A percentile compares a stretch with the other conserved stretches of the same genome.
phyloP scores from a whole-genome alignment of 176 grass and related monocot species.

The Zea mays region Zm-B73-REFERENCE-NAM-5.0 NC_050104.1:158491501-158492000 shows the following conservation, averaged over 20 bases:
- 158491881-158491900: slow-evolving; percentile 87
- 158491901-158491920: slow-evolving; percentile 87
- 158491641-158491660: too few relatives aligned
- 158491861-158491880: slow-evolving; percentile 84
- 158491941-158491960: slow-evolving; percentile 96
- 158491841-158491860: slow-evolving; percentile 47
- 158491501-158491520: slow-evolving; percentile 29
- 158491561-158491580: too few relatives aligned
- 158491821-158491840: not conserved
- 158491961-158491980: slow-evolving; percentile 34
- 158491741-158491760: not conserved
- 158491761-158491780: not conserved
- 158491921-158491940: slow-evolving; percentile 75
- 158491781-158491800: slow-evolving; percentile 10
- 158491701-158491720: not conserved
- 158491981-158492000: not conserved
- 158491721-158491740: not conserved
- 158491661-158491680: too few relatives aligned
- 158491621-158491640: too few relatives aligned
- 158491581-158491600: too few relatives aligned
- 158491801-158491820: not conserved
- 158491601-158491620: too few relatives aligned
- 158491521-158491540: too few relatives aligned
- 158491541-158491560: too few relatives aligned
- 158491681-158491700: too few relatives aligned